phyloP scores from a whole-genome alignment of 495 filamentous ascomycete species.

The Penicillium waksmanii region DNA sequence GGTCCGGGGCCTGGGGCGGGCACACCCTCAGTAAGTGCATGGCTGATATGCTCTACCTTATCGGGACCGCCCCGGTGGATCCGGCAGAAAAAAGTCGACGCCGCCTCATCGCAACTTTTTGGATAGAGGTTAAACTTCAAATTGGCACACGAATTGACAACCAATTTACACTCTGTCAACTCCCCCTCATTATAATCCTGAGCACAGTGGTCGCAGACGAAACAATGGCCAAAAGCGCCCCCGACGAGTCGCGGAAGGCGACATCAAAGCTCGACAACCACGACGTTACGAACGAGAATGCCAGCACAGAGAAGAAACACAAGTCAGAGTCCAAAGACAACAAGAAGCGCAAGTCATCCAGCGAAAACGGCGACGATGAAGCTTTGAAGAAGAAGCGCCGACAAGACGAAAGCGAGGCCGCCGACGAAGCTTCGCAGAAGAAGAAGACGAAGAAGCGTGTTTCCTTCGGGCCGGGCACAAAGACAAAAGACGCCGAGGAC shows the following conservation, averaged over 20 bases:
- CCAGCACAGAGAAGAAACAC: slow-evolving; percentile 17
- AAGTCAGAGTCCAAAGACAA: slow-evolving; percentile 27
- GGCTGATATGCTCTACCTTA: slow-evolving; percentile 7
- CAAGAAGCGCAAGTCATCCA: slow-evolving; percentile 28
- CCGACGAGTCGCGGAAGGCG: slow-evolving; percentile 14
- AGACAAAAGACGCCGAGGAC: slow-evolving; percentile 58
- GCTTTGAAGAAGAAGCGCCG: slow-evolving; percentile 28
- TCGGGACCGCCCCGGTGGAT: slow-evolving; percentile 9
- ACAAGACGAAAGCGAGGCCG: slow-evolving; percentile 13
- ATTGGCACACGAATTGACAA: not conserved
- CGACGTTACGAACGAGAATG: slow-evolving; percentile 46
- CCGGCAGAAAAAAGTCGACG: slow-evolving; percentile 23
- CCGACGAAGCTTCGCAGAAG: slow-evolving; percentile 21
- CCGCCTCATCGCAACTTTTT: slow-evolving; percentile 9
- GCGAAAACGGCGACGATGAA: slow-evolving; percentile 18
- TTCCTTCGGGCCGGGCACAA: slow-evolving; percentile 73
- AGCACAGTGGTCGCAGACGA: not conserved
- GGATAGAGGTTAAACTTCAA: not conserved
- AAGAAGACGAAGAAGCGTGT: slow-evolving; percentile 66
- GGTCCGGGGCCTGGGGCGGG: too few relatives aligned
- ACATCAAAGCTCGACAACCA: slow-evolving; percentile 57
- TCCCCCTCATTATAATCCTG: not conserved
- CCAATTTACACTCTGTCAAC: not conserved
- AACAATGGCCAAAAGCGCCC: slow-evolving; percentile 25
- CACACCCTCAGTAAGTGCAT: too few relatives aligned